Conservation (phyloP, 345 rosid genomes). For the Clausena lansium region DNA sequence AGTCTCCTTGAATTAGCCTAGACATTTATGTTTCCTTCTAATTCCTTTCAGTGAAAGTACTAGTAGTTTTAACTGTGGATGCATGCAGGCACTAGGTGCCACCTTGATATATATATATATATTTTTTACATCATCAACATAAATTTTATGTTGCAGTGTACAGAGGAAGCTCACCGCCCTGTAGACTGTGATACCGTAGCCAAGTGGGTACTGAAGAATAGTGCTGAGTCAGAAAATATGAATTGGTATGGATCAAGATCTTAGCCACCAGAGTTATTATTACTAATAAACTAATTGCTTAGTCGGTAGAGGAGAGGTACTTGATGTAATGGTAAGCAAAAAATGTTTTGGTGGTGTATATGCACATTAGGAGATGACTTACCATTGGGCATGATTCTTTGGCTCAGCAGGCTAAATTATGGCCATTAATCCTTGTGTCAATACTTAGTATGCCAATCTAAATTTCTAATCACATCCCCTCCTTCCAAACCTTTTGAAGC, state of each 20-base stretch:
- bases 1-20: conserved; percentile 25
- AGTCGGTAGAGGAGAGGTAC: background rate
- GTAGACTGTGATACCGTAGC: conserved; percentile 75
- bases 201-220: conserved; percentile 78
- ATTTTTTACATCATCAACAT: background rate
- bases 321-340: background rate
- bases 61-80: conserved; percentile 7
- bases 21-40: background rate
- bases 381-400: background rate
- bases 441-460: background rate
- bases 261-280: conserved; percentile 1
- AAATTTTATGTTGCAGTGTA: conserved; percentile 43
- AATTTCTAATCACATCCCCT: background rate
- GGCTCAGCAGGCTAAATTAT: background rate
- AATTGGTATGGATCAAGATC: conserved; percentile 46
- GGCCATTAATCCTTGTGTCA: background rate
- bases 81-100: background rate
- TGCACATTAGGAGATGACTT: background rate
- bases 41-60: background rate
- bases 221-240: conserved; percentile 86
- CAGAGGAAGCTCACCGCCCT: conserved; percentile 88
- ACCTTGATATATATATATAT: no score
- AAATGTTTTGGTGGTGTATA: background rate
- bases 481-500: background rate
- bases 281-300: background rate